phyloP scores from a whole-genome alignment of 257 asterid genomes.

The Scutellaria galericulata region DNA sequence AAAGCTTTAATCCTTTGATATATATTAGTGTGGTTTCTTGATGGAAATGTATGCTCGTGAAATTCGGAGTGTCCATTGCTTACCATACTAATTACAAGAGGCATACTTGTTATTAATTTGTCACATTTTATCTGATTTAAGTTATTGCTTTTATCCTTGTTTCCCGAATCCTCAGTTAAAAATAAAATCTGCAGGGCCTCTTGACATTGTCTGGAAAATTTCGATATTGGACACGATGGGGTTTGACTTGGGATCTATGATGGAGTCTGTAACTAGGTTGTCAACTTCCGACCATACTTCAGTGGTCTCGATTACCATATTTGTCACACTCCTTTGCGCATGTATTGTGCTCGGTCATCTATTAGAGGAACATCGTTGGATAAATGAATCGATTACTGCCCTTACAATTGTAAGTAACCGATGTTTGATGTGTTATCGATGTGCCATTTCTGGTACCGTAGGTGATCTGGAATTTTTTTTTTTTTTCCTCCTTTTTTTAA shows the following conservation, averaged over 20 bases:
- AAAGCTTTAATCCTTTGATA: neutral
- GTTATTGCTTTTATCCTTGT: conserved; percentile 20
- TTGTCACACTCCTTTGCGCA: conserved; percentile 58
- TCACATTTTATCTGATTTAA: conserved; percentile 20
- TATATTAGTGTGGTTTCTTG: conserved; percentile 14
- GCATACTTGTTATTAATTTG: conserved; percentile 8
- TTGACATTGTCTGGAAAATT: conserved; percentile 26
- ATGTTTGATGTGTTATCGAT: neutral
- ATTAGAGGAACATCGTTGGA: conserved; percentile 64
- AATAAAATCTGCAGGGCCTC: conserved; percentile 12
- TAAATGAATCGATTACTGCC: conserved; percentile 65
- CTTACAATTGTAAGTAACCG: conserved; percentile 55
- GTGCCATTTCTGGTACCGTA: conserved; percentile 7
- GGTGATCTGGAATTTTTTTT: conserved; percentile 9
- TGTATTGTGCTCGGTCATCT: conserved; percentile 72
- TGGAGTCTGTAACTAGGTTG: conserved; percentile 25
- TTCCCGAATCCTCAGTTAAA: neutral
- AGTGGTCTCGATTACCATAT: conserved; percentile 59
- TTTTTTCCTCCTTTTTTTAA: too few species aligned
- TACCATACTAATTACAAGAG: conserved; percentile 5
- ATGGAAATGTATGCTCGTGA: neutral
- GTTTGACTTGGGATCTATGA: conserved; percentile 38
- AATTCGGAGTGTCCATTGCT: conserved; percentile 5
- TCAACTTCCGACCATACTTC: conserved; percentile 57
- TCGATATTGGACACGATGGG: conserved; percentile 37